Percentiles rank a stretch among this genome's conserved stretches.
These are phyloP conservation scores for Wickerhamomyces bisporus DNA, from an alignment of 805 yeast genomes.

Conservation along the genomic window DNA sequence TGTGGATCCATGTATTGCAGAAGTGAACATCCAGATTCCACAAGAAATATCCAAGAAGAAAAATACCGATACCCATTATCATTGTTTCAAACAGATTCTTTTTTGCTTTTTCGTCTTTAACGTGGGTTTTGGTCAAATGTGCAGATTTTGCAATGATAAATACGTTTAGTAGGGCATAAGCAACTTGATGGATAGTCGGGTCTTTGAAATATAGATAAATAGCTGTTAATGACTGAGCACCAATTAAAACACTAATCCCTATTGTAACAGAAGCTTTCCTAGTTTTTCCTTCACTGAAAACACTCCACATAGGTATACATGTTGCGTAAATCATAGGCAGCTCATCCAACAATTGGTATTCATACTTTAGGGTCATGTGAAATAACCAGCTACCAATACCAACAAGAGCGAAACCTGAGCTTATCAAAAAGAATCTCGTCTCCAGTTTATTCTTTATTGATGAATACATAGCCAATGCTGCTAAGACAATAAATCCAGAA, in stretches of 20 bases:
- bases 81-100: conserved; percentile 51
- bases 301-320: conserved; percentile 87
- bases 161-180: conserved; percentile 76
- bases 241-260: conserved; percentile 42
- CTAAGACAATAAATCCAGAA: conserved; percentile 47
- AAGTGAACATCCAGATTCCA: conserved; percentile 90
- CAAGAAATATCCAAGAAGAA: conserved; percentile 68
- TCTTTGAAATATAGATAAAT: conserved; percentile 69
- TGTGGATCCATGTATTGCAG: conserved; percentile 52
- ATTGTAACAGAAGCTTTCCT: conserved; percentile 28
- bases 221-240: conserved; percentile 59
- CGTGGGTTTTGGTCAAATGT: conserved; percentile 44
- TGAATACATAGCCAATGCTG: conserved; percentile 58
- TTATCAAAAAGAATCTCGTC: conserved; percentile 60
- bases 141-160: conserved; percentile 61
- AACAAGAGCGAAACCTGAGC: conserved; percentile 79
- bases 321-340: conserved; percentile 98
- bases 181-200: conserved; percentile 86
- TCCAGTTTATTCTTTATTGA: conserved; percentile 61
- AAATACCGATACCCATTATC: conserved; percentile 53
- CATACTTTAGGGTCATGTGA: conserved; percentile 91
- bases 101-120: conserved; percentile 42
- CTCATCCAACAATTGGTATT: conserved; percentile 89
- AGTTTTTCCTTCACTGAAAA: conserved; percentile 55
- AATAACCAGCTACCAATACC: conserved; percentile 94